Evolutionary conservation across 129 eudicot genomes (phyloP).

Genomic region (Kitagawia praeruptora): DNA sequence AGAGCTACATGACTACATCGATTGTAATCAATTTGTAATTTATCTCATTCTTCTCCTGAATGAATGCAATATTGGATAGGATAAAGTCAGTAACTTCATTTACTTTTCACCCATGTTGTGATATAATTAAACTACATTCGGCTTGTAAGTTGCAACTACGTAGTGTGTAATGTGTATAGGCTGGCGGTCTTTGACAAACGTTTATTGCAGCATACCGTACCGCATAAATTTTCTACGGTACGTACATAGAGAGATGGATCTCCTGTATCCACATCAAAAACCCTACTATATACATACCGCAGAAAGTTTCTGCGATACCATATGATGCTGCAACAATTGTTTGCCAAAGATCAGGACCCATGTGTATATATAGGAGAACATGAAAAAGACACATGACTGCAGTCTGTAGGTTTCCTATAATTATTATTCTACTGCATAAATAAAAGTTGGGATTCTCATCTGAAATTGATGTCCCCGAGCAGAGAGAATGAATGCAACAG

Average conservation of each 20-base stretch:
- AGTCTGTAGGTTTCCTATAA: slow-evolving; percentile 6
- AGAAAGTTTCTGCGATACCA: too few relatives aligned
- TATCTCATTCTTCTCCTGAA: not conserved
- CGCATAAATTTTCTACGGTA: too few relatives aligned
- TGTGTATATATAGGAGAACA: not conserved
- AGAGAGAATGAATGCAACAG: slow-evolving; percentile 5
- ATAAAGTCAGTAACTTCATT: not conserved
- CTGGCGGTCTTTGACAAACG: too few relatives aligned
- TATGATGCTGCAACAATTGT: too few relatives aligned
- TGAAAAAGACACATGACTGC: not conserved
- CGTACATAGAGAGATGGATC: too few relatives aligned
- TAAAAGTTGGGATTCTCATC: slow-evolving; percentile 3
- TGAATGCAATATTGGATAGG: not conserved
- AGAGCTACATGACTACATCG: too few relatives aligned
- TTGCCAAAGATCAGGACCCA: too few relatives aligned
- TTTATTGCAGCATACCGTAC: too few relatives aligned
- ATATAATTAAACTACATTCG: not conserved
- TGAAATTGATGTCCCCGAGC: slow-evolving; percentile 1
- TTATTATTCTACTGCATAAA: not conserved
- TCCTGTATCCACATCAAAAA: too few relatives aligned
- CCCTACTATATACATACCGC: too few relatives aligned
- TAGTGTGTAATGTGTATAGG: not conserved
- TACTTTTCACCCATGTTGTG: not conserved
- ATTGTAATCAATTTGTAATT: too few relatives aligned
- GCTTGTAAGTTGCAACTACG: not conserved